Conservation (phyloP, 2,329 filamentous ascomycete species). For the Colletotrichum tropicicola region DNA sequence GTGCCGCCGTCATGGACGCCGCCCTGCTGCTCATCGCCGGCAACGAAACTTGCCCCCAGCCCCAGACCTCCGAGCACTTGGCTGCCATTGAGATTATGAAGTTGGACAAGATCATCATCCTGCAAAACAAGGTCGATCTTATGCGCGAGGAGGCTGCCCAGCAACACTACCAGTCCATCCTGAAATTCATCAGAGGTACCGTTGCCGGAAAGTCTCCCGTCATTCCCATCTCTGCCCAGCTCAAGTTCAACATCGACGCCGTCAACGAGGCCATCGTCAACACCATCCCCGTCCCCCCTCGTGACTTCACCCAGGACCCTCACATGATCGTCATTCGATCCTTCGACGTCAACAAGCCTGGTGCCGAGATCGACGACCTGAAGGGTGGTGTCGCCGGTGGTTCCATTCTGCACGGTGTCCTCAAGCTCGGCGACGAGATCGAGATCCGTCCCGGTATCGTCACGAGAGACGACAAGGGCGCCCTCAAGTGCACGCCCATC, state of each 20-base stretch:
- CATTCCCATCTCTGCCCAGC: constrained; percentile 95
- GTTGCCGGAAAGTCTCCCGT: constrained; percentile 95
- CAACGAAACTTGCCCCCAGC: constrained; percentile 98
- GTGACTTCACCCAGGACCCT: constrained; percentile 91
- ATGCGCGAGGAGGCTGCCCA: constrained; percentile 96
- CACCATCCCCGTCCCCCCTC: constrained; percentile 89
- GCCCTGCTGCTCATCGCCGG: constrained; percentile 95
- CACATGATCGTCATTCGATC: constrained; percentile 99
- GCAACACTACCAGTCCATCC: constrained; percentile 94
- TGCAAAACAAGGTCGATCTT: constrained; percentile 99
- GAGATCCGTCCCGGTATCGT: constrained; percentile 99
- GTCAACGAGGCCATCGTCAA: constrained; percentile 96
- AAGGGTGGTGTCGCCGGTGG: constrained; percentile 99
- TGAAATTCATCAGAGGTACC: constrained; percentile 98
- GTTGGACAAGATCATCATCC: constrained; percentile 98
- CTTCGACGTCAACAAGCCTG: constrained; percentile 99
- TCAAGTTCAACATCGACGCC: constrained; percentile 99
- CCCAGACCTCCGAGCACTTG: constrained; percentile 98
- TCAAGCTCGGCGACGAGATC: constrained; percentile 97
- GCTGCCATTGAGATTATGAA: constrained; percentile 99
- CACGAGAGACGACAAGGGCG: constrained; percentile 90
- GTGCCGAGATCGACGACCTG: constrained; percentile 97
- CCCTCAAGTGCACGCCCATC: constrained; percentile 96
- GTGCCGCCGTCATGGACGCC: constrained; percentile 99
- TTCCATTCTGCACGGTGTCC: constrained; percentile 92